phyloP scores from a whole-genome alignment of 371 early-diverging fungal genomes.

The Mortierella sp. region DNA sequence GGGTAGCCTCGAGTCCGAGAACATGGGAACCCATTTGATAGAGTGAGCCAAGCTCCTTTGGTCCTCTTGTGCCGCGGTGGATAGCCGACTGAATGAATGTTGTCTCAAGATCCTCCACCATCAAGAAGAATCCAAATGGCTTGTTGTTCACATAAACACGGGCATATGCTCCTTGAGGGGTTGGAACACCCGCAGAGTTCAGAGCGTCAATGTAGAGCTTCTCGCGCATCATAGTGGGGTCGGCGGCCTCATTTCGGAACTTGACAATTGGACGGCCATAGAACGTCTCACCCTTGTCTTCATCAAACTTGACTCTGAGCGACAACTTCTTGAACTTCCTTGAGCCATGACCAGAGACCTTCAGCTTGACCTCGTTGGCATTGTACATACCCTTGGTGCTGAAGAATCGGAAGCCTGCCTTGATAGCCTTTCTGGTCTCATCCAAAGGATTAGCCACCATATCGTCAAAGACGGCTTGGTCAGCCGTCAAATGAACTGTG shows the following conservation, averaged over 20 bases:
- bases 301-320: conserved; percentile 54
- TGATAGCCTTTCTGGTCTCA: conserved; percentile 12
- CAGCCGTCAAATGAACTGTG: conserved; percentile 30
- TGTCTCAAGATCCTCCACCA: conserved; percentile 51
- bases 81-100: conserved; percentile 19
- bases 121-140: conserved; percentile 58
- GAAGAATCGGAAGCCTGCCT: conserved; percentile 32
- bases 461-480: conserved; percentile 9
- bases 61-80: conserved; percentile 8
- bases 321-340: conserved; percentile 57
- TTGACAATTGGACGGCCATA: conserved; percentile 55
- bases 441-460: conserved; percentile 25
- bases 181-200: conserved; percentile 49
- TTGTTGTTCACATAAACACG: conserved; percentile 57
- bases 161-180: conserved; percentile 55
- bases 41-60: conserved; percentile 25
- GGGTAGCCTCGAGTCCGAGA: conserved; percentile 10
- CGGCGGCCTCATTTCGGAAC: conserved; percentile 52
- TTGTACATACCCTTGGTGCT: conserved; percentile 22
- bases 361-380: conserved; percentile 47
- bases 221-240: conserved; percentile 60
- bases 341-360: conserved; percentile 56
- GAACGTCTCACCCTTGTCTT: conserved; percentile 26
- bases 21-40: conserved; percentile 45
- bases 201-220: conserved; percentile 56